Evolutionary conservation across 306 rosid species (phyloP).

Genomic region (Betula pendula): DNA sequence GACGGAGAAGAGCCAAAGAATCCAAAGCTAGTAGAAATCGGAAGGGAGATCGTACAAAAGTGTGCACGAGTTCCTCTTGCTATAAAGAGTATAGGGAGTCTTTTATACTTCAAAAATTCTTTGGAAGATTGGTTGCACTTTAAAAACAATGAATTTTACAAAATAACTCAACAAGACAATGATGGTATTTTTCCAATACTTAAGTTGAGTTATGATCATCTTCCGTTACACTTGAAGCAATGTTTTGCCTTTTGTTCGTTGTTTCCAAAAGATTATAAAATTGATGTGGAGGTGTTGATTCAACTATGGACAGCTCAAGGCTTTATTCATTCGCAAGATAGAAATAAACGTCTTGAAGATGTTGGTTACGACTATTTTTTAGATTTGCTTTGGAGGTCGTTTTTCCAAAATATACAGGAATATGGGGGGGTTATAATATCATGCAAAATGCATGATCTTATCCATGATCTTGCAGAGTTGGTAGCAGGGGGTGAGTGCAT

Average conservation of each 20-base stretch:
- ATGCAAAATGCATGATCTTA: background rate
- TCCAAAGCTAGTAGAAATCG: background rate
- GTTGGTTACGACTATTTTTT: constrained; percentile 2
- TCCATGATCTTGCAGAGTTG: constrained; percentile 2
- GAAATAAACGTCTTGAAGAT: background rate
- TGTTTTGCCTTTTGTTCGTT: constrained; percentile 16
- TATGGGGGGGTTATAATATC: background rate
- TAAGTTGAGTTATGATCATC: background rate
- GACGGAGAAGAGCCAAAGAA: background rate
- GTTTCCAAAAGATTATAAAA: background rate
- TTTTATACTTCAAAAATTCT: background rate
- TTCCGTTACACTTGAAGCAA: background rate
- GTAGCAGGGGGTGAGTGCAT: background rate
- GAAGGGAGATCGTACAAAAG: background rate
- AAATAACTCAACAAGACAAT: background rate
- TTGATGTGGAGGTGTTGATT: background rate
- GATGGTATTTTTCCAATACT: background rate
- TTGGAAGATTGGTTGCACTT: constrained; percentile 2
- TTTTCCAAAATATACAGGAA: background rate
- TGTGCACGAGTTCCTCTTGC: constrained; percentile 8
- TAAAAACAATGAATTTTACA: background rate
- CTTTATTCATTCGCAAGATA: background rate
- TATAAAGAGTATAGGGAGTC: constrained; percentile 13
- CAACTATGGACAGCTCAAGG: constrained; percentile 23
- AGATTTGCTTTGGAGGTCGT: background rate